Evolutionary conservation across 208 protist species (phyloP).

Genomic region (Wallacemonas collosoma): DNA sequence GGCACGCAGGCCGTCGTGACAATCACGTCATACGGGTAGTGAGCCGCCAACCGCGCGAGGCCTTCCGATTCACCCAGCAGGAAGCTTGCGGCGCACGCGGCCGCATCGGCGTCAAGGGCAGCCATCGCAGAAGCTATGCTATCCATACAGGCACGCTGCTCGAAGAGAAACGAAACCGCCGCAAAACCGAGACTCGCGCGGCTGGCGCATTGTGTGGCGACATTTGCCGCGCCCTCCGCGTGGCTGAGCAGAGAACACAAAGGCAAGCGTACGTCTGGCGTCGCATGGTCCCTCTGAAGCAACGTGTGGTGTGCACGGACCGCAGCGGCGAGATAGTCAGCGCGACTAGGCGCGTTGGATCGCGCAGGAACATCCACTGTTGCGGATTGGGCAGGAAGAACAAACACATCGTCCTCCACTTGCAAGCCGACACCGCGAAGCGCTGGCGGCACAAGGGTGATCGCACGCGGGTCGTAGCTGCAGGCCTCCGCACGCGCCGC

Average conservation of each 20-base stretch:
- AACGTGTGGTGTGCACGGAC: constrained; percentile 7
- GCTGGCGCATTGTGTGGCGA: neutral
- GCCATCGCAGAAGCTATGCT: constrained; percentile 22
- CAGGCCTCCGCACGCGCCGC: constrained; percentile 18
- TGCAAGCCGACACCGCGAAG: constrained; percentile 47
- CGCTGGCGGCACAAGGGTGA: constrained; percentile 20
- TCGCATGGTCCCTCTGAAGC: neutral
- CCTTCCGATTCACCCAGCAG: neutral
- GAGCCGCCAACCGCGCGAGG: constrained; percentile 4
- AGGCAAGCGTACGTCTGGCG: neutral
- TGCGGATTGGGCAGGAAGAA: constrained; percentile 29
- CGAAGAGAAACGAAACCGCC: constrained; percentile 37
- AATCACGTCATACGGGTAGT: constrained; percentile 56
- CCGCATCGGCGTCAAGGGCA: constrained; percentile 20
- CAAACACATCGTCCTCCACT: constrained; percentile 61
- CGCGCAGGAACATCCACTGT: neutral
- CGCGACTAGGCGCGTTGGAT: constrained; percentile 5
- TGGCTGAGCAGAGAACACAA: constrained; percentile 21
- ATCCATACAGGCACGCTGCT: constrained; percentile 41
- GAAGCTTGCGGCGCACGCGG: constrained; percentile 1
- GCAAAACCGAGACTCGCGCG: constrained; percentile 5
- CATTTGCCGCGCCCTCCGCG: neutral
- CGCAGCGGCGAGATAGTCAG: constrained; percentile 15
- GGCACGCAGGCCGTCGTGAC: constrained; percentile 52
- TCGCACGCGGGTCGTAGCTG: constrained; percentile 13